Percentiles rank a stretch among this genome's conserved stretches.
Conservation (phyloP, 1,284 basidiomycete species). For the Apiotrichum veenhuisii region DNA sequence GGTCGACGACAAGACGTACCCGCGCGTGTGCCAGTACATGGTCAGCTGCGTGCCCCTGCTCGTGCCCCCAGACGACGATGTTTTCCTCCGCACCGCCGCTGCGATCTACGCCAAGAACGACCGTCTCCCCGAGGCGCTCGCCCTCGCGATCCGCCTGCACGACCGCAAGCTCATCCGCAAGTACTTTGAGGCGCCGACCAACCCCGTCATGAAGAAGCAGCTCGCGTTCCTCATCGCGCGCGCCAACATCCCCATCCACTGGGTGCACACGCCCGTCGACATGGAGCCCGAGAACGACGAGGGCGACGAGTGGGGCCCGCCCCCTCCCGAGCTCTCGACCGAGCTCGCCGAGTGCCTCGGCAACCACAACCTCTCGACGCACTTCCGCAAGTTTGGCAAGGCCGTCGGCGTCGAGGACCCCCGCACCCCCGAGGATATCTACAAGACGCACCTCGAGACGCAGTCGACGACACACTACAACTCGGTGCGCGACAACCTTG, state of each 20-base stretch:
- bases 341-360: conserved; percentile 80
- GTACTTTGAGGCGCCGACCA: conserved; percentile 82
- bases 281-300: conserved; percentile 58
- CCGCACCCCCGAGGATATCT: conserved; percentile 92
- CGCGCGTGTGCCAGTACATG: conserved; percentile 97
- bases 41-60: conserved; percentile 90
- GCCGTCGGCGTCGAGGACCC: conserved; percentile 88
- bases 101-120: conserved; percentile 82
- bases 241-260: conserved; percentile 85
- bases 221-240: conserved; percentile 91
- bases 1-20: conserved; percentile 74
- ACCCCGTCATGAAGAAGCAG: conserved; percentile 91
- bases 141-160: conserved; percentile 79
- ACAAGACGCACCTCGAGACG: conserved; percentile 92
- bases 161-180: conserved; percentile 71
- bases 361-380: conserved; percentile 74
- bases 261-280: conserved; percentile 62
- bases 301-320: conserved; percentile 23
- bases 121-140: conserved; percentile 87
- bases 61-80: conserved; percentile 86
- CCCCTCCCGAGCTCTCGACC: conserved; percentile 65
- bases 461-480: conserved; percentile 75
- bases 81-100: conserved; percentile 87
- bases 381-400: conserved; percentile 90
- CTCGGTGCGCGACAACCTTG: conserved; percentile 90